These are phyloP conservation scores for Alternaria brassicicola DNA, from an alignment of 2,329 filamentous ascomycete genomes.

Conservation along the genomic window DNA sequence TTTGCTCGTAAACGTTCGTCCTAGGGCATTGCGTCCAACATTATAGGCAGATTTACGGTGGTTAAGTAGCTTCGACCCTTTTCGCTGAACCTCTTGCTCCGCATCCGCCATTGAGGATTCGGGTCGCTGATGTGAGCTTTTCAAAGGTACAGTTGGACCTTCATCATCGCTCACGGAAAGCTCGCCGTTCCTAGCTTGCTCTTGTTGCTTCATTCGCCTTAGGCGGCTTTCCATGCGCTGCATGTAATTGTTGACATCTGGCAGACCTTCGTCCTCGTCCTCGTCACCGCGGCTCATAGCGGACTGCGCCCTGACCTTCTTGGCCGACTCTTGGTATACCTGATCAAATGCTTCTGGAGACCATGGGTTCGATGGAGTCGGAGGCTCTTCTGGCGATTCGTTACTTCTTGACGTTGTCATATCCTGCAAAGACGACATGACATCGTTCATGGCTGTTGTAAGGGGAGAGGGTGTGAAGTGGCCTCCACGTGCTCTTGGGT, in stretches of 20 bases:
- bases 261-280: conserved; percentile 66
- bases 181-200: conserved; percentile 51
- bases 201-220: conserved; percentile 67
- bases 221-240: conserved; percentile 89
- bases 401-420: conserved; percentile 69
- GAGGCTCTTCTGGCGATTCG: conserved; percentile 60
- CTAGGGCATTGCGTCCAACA: conserved; percentile 70
- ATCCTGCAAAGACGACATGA: conserved; percentile 92
- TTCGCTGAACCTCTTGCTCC: conserved; percentile 37
- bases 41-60: conserved; percentile 81
- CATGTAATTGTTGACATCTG: conserved; percentile 83
- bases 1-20: conserved; percentile 85
- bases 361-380: conserved; percentile 75
- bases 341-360: conserved; percentile 84
- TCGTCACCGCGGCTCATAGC: conserved; percentile 67
- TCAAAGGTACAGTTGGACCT: conserved; percentile 67
- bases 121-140: conserved; percentile 54
- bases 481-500: conserved; percentile 29
- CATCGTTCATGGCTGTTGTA: conserved; percentile 94
- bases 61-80: conserved; percentile 51
- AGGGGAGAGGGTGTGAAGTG: conserved; percentile 83
- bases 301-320: conserved; percentile 64
- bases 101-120: conserved; percentile 45
- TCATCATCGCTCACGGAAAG: conserved; percentile 55
- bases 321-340: conserved; percentile 52